Conservation (phyloP, 768 basidiomycete genomes). For the Boletus rufocinnamomeus region DNA sequence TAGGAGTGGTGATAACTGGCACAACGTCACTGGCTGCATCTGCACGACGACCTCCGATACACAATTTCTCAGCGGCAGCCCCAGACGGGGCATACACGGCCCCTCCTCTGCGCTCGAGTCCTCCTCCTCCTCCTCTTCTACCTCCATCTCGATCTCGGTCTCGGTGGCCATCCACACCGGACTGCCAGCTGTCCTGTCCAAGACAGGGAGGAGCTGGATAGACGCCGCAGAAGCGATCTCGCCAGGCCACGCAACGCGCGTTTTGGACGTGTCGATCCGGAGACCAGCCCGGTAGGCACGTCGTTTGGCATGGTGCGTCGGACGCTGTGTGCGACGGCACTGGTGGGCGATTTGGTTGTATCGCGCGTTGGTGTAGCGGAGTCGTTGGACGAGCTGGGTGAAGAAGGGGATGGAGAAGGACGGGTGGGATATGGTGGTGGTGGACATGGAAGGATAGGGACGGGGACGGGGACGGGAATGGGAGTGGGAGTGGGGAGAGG, state of each 20-base stretch:
- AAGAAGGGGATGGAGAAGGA: constrained; percentile 28
- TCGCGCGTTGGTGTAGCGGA: constrained; percentile 46
- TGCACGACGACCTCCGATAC: constrained; percentile 1
- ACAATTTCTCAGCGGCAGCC: not conserved
- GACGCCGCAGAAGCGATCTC: constrained; percentile 34
- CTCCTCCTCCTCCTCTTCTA: not conserved
- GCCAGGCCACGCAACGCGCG: constrained; percentile 39
- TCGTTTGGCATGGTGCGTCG: constrained; percentile 50
- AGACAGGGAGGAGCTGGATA: not conserved
- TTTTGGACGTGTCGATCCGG: constrained; percentile 43
- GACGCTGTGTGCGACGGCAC: constrained; percentile 37
- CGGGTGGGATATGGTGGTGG: constrained; percentile 9
- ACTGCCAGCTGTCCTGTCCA: not conserved
- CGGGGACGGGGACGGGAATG: not conserved
- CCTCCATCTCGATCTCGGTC: not conserved
- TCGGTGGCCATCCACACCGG: not conserved
- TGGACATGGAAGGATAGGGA: not conserved
- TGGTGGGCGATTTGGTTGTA: constrained; percentile 41
- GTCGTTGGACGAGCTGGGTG: constrained; percentile 41
- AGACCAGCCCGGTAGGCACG: constrained; percentile 49
- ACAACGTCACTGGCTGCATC: not conserved
- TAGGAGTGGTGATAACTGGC: constrained; percentile 2
- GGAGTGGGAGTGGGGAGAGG: not conserved
- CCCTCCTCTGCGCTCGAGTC: not conserved
- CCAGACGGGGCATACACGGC: not conserved